Evolutionary conservation across 2,329 filamentous ascomycete genomes (phyloP).

Genomic region (Huntiella abstrusa): DNA sequence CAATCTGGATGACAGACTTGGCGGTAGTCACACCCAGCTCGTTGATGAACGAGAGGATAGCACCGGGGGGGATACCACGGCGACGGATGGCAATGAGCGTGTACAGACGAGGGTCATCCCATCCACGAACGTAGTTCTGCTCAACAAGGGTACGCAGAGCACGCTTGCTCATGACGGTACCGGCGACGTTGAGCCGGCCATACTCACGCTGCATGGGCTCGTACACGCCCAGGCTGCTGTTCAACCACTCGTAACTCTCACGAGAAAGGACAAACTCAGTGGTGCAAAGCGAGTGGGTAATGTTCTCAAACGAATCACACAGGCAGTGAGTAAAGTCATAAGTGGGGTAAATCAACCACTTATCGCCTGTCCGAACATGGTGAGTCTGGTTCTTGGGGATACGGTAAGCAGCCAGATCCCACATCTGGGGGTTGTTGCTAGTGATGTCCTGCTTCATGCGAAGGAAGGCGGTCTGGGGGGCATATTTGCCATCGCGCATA

Average conservation of each 20-base stretch:
- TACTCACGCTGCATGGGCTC: slow-evolving; percentile 89
- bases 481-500: slow-evolving; percentile 85
- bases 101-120: slow-evolving; percentile 83
- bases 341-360: slow-evolving; percentile 88
- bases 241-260: slow-evolving; percentile 79
- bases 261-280: slow-evolving; percentile 76
- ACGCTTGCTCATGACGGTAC: slow-evolving; percentile 75
- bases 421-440: slow-evolving; percentile 82
- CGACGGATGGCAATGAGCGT: slow-evolving; percentile 70
- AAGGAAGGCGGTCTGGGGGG: slow-evolving; percentile 63
- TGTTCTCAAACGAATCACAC: slow-evolving; percentile 79
- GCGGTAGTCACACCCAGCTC: slow-evolving; percentile 81
- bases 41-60: slow-evolving; percentile 75
- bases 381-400: slow-evolving; percentile 51
- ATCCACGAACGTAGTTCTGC: slow-evolving; percentile 60
- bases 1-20: slow-evolving; percentile 58
- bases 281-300: slow-evolving; percentile 84
- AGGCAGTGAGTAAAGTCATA: slow-evolving; percentile 87
- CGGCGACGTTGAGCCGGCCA: slow-evolving; percentile 46
- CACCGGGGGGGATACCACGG: slow-evolving; percentile 71
- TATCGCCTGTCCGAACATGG: slow-evolving; percentile 61
- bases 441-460: slow-evolving; percentile 85
- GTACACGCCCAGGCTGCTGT: slow-evolving; percentile 64
- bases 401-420: slow-evolving; percentile 84
- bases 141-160: slow-evolving; percentile 65